Conservation (phyloP, 2,329 filamentous ascomycete genomes). For the Septoria linicola region DNA sequence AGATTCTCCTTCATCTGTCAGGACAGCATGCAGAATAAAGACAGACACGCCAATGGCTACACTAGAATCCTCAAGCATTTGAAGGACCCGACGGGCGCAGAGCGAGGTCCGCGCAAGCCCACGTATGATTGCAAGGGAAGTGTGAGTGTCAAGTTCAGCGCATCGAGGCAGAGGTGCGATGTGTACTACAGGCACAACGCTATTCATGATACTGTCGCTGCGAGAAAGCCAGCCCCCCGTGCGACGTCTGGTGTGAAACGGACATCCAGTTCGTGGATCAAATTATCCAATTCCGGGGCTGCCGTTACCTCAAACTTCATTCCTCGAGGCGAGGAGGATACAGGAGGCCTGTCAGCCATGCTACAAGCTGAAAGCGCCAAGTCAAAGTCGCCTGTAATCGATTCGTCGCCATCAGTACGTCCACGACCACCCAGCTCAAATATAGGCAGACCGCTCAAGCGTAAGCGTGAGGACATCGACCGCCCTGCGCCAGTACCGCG, state of each 20-base stretch:
- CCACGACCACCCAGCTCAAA: conserved; percentile 10
- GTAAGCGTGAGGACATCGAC: conserved; percentile 26
- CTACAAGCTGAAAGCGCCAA: conserved; percentile 21
- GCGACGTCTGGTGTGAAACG: conserved; percentile 6
- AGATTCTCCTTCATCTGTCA: conserved; percentile 53
- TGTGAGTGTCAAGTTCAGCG: conserved; percentile 50
- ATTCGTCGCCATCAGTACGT: conserved; percentile 1
- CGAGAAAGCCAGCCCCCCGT: conserved; percentile 43
- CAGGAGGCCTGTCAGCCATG: conserved; percentile 22
- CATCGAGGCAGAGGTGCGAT: conserved; percentile 43
- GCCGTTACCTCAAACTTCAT: not conserved
- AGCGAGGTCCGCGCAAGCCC: conserved; percentile 40
- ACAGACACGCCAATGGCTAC: conserved; percentile 47
- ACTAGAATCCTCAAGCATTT: conserved; percentile 32
- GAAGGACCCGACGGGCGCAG: conserved; percentile 23
- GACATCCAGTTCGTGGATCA: conserved; percentile 5
- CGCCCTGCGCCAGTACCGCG: conserved; percentile 7
- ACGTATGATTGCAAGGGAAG: conserved; percentile 52
- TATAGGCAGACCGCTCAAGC: conserved; percentile 27
- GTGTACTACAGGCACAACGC: conserved; percentile 50
- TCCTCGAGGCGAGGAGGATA: conserved; percentile 9
- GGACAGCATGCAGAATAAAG: conserved; percentile 53
- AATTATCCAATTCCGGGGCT: not conserved
- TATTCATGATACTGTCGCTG: conserved; percentile 49
- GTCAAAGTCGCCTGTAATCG: conserved; percentile 15